Conservation (phyloP, 208 protist species). For the Trypanosoma lewisi region DNA sequence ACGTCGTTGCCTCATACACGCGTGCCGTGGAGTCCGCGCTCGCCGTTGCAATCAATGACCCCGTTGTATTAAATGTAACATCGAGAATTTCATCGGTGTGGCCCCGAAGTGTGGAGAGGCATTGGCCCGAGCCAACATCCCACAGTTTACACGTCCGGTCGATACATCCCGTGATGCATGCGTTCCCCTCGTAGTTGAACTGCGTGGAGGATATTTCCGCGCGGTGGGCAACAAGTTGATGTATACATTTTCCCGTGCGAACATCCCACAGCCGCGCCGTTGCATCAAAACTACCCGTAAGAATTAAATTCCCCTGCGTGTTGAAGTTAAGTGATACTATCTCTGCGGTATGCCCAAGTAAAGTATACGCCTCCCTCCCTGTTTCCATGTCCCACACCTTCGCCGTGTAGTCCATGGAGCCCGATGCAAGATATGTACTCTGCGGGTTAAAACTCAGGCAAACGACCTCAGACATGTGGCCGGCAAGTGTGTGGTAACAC, state of each 20-base stretch:
- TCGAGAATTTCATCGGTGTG: conserved; percentile 95
- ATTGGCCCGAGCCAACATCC: conserved; percentile 90
- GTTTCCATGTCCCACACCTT: conserved; percentile 94
- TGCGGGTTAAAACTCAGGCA: conserved; percentile 94
- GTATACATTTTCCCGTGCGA: conserved; percentile 73
- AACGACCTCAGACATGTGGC: conserved; percentile 95
- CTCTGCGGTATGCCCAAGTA: conserved; percentile 93
- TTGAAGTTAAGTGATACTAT: conserved; percentile 94
- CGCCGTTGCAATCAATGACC: conserved; percentile 89
- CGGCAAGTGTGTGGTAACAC: conserved; percentile 88
- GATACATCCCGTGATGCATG: conserved; percentile 92
- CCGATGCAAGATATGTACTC: conserved; percentile 89
- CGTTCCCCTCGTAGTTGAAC: conserved; percentile 92
- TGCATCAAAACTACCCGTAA: conserved; percentile 95
- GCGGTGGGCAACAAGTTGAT: conserved; percentile 90
- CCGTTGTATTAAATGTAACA: conserved; percentile 88
- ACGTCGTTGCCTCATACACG: conserved; percentile 91
- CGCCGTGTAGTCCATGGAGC: conserved; percentile 95
- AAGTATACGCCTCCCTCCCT: conserved; percentile 84
- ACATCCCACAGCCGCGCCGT: conserved; percentile 94
- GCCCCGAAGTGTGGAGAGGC: conserved; percentile 85
- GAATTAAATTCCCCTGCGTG: conserved; percentile 81
- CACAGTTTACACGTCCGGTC: conserved; percentile 95
- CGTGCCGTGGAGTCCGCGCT: conserved; percentile 93
- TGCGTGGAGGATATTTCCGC: conserved; percentile 93